Conservation (phyloP, 805 yeast genomes). For the baker's yeast (Saccharomyces cerevisiae) region DNA sequence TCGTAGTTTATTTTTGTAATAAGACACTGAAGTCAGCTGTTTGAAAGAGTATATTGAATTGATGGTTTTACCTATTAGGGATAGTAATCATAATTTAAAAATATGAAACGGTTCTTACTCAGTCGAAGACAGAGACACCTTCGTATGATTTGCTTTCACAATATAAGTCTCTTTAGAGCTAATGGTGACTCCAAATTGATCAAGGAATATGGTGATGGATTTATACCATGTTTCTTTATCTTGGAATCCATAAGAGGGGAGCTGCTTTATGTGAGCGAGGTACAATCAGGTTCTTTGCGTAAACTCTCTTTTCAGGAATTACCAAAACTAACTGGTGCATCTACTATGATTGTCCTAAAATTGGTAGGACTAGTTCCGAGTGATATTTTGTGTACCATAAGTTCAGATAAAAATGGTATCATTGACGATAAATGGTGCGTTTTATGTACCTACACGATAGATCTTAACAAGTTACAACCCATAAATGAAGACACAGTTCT, state of each 20-base stretch:
- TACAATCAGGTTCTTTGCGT: constrained; percentile 13
- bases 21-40: not conserved
- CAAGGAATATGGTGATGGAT: constrained; percentile 2
- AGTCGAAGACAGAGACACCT: constrained; percentile 23
- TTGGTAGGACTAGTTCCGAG: constrained; percentile 17
- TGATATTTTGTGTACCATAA: not conserved
- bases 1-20: too few relatives aligned
- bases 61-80: not conserved
- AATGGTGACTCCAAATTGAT: not conserved
- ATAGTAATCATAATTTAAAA: not conserved
- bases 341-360: constrained; percentile 12
- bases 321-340: constrained; percentile 11
- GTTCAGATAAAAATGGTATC: not conserved
- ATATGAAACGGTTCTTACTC: constrained; percentile 11
- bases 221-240: constrained; percentile 17
- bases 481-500: constrained; percentile 3
- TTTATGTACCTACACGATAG: constrained; percentile 8
- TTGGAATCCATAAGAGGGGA: constrained; percentile 17
- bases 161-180: constrained; percentile 8
- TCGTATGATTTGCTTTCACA: constrained; percentile 17
- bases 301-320: constrained; percentile 22
- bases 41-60: not conserved
- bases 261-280: constrained; percentile 22
- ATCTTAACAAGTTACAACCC: constrained; percentile 13
- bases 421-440: constrained; percentile 12